Base-by-base conservation (phyloP, 2,329 filamentous ascomycete species). In the Talaromyces sp. region DNA sequence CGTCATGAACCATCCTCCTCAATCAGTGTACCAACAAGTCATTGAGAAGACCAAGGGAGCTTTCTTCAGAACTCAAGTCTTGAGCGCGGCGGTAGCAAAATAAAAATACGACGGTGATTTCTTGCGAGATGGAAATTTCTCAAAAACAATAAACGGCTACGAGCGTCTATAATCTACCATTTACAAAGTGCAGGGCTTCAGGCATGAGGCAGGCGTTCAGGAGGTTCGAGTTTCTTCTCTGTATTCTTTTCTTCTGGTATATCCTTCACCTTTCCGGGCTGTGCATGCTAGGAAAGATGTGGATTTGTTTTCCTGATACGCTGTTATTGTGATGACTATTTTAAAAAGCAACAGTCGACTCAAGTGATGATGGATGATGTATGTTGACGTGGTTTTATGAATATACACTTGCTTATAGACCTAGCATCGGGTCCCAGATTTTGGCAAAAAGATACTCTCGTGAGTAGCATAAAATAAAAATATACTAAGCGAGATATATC, bases 41-140 rank as follows among this genome's bases (percentile, higher is more conserved):
- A 99, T 99, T 73, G 95, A 99, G 85, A 87, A 92, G 80, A 99
- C 95, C 62, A 98, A 98, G 86, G 95, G 95, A 66, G 93, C 91
- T 61, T 98, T 98, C 85, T 99, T 99, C 86, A 83, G 95, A 74
- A 99, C 95, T 66, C 95, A 98, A 76, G 95, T 99, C 56, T 83
- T 99, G 68, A 96, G 79, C 69, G 75, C 79, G 62, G 79, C 80
- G 63, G 80, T 82, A 69, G 80, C 80, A 58, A 81, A 81, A 75
- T 81, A 76, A 74, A 68, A 61, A 68, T 60, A 9, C 52, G n/a
- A n/a, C 55, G 54, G 60, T 64, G 62, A 56, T 64, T 61, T 59
- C n/a, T 26, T 27, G 27, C 21, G n/a, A 50, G 17, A 43, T 31
- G 51, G 43, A 17, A 21, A n/a, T 55, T 46, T 50, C 24, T 46